phyloP scores from a whole-genome alignment of 345 rosid species.

The Cardamine occulta region DNA sequence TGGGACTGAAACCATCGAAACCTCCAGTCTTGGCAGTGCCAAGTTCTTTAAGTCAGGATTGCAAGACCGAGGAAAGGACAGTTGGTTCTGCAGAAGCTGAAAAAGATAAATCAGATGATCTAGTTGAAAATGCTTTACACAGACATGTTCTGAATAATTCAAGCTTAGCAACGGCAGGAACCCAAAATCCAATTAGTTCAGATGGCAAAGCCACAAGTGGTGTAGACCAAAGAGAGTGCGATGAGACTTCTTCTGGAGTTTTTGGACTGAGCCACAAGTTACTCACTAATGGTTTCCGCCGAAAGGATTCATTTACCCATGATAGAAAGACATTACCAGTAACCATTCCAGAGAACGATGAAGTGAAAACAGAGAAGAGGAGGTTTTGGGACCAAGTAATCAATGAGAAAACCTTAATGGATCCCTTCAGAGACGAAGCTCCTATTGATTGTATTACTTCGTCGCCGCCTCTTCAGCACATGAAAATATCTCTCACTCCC shows the following conservation, averaged over 20 bases:
- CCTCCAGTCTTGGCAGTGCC: slow-evolving; percentile 60
- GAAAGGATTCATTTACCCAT: slow-evolving; percentile 52
- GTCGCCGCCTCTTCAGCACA: slow-evolving; percentile 90
- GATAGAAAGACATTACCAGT: slow-evolving; percentile 49
- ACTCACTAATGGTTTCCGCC: slow-evolving; percentile 61
- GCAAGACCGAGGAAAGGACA: slow-evolving; percentile 3
- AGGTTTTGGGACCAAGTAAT: slow-evolving; percentile 30
- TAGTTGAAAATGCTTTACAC: slow-evolving; percentile 7
- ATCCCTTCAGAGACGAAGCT: slow-evolving; percentile 50
- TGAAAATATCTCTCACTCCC: slow-evolving; percentile 88
- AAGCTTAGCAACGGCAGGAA: slow-evolving; percentile 54
- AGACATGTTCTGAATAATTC: slow-evolving; percentile 20
- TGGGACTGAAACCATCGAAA: slow-evolving; percentile 90
- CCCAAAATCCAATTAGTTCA: slow-evolving; percentile 14
- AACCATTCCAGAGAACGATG: slow-evolving; percentile 44
- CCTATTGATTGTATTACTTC: slow-evolving; percentile 56
- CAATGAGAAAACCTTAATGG: slow-evolving; percentile 39
- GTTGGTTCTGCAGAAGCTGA: slow-evolving; percentile 23
- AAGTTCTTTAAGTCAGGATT: slow-evolving; percentile 20
- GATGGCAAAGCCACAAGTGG: slow-evolving; percentile 12
- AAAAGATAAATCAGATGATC: slow-evolving; percentile 27
- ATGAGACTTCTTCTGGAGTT: slow-evolving; percentile 50
- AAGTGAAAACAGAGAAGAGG: slow-evolving; percentile 40
- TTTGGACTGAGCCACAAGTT: slow-evolving; percentile 72
- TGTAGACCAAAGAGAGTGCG: slow-evolving; percentile 28